Percentiles rank a stretch among this genome's conserved stretches.
Conservation (phyloP, 768 basidiomycete genomes). For the Clitopilus hobsonii region DNA sequence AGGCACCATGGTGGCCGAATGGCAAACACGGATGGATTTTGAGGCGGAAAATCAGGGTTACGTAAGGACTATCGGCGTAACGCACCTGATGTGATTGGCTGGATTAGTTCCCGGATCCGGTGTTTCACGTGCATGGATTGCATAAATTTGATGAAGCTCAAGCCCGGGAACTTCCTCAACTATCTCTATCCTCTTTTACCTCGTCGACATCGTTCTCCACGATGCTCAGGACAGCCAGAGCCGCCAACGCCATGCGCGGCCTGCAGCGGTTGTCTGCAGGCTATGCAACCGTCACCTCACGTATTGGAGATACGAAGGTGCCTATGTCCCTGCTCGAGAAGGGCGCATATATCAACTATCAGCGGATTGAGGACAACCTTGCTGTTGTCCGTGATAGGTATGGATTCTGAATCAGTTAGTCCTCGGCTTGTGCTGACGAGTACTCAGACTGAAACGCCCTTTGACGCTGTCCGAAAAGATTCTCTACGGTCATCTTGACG, state of each 20-base stretch:
- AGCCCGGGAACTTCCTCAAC: slow-evolving; percentile 9
- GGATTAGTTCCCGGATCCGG: slow-evolving; percentile 7
- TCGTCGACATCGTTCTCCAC: slow-evolving; percentile 33
- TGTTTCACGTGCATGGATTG: slow-evolving; percentile 34
- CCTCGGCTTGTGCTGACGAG: slow-evolving; percentile 6
- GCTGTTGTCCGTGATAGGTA: slow-evolving; percentile 81
- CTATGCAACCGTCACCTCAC: slow-evolving; percentile 76
- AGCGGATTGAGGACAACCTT: slow-evolving; percentile 97
- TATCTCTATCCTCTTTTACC: slow-evolving; percentile 14
- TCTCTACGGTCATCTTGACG: slow-evolving; percentile 96
- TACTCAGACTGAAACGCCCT: slow-evolving; percentile 73
- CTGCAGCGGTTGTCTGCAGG: slow-evolving; percentile 54
- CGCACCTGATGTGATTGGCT: slow-evolving; percentile 28
- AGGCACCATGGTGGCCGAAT: slow-evolving; percentile 5
- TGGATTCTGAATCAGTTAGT: background rate
- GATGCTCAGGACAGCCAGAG: slow-evolving; percentile 62
- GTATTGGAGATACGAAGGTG: slow-evolving; percentile 89
- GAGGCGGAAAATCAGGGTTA: slow-evolving; percentile 10
- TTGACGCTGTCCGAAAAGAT: slow-evolving; percentile 96
- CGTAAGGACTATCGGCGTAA: slow-evolving; percentile 15
- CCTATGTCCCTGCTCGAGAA: slow-evolving; percentile 85
- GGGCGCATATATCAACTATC: slow-evolving; percentile 86
- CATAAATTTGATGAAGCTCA: slow-evolving; percentile 38
- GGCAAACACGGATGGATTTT: slow-evolving; percentile 16
- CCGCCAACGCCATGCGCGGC: slow-evolving; percentile 48